Evolutionary conservation across 2,329 filamentous ascomycete genomes (phyloP).

Genomic region (Fusarium keratoplasticum): DNA sequence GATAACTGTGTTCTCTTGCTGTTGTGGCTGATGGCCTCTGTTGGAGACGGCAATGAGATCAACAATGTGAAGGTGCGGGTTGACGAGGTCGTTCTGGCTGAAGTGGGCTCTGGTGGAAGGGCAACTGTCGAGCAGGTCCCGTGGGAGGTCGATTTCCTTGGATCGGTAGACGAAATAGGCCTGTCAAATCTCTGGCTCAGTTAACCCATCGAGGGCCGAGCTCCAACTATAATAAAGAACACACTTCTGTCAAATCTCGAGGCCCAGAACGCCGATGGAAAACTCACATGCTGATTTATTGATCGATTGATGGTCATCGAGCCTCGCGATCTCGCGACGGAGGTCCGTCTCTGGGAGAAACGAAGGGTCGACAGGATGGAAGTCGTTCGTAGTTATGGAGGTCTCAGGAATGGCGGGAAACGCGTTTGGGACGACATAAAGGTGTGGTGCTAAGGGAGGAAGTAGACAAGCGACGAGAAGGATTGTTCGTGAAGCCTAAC

Average conservation of each 20-base stretch:
- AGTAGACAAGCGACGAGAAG: constrained; percentile 5
- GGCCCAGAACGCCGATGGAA: constrained; percentile 22
- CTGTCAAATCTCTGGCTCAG: too few relatives aligned
- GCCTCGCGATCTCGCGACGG: constrained; percentile 26
- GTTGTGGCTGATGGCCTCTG: too few relatives aligned
- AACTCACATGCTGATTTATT: constrained; percentile 41
- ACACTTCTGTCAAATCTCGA: not conserved
- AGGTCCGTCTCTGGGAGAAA: constrained; percentile 32
- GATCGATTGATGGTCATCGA: constrained; percentile 25
- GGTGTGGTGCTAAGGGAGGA: not conserved
- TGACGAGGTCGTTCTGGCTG: not conserved
- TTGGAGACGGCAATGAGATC: too few relatives aligned
- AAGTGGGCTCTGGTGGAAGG: not conserved
- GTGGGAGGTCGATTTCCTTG: constrained; percentile 41
- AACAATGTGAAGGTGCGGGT: too few relatives aligned
- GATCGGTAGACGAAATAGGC: constrained; percentile 38
- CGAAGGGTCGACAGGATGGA: constrained; percentile 24
- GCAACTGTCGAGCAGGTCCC: constrained; percentile 9
- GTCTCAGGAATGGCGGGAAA: constrained; percentile 38
- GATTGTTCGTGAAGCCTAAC: not conserved
- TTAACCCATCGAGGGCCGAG: too few relatives aligned
- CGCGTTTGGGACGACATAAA: constrained; percentile 14
- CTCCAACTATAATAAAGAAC: too few relatives aligned
- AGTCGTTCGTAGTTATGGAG: constrained; percentile 24
- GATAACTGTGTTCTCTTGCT: too few relatives aligned